Base-by-base conservation (phyloP, 371 early-diverging fungal species). In the Mycotypha africana region DNA sequence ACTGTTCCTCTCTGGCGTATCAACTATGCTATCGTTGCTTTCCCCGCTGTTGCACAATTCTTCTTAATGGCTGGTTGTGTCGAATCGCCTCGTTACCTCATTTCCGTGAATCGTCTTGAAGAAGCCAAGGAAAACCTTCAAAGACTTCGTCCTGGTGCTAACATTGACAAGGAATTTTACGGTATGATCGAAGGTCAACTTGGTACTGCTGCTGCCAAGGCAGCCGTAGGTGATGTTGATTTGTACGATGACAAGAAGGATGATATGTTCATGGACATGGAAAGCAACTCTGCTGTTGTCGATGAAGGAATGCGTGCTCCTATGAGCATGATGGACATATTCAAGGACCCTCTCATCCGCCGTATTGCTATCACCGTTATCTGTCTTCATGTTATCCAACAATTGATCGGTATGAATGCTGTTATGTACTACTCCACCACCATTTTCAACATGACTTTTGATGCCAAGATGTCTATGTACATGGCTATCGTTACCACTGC, bases 371-470 rank as follows among this genome's bases (percentile, higher is more conserved):
- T 66, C 2, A 66, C 65, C 20, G 70, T 71, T 19, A 17, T 78
- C 10, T 16, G 50, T 6, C 47, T 82, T 16, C 78, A 79, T 36
- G 58, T 65, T 4, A 50, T 60, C 14, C 94, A 93, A 55, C 93
- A 94, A 58, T 68, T 89, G 9, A 79, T 84, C 24, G 93, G 92
- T 26, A 89, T 96, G 73, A 92, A 92, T 53, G 91, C 84, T 45
- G 78, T 90, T 51, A 71, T 85, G 56, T 79, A 85, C 53, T 93
- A 87, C 60, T 91, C 91, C 6, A 84, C 88, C 2, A 66, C 82
- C 75, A 50, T 83, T 67, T 39, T 78, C 68, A 22, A 74, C 64
- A 45, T 77, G 37, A 42, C 67, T 2, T 64, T 64, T 39, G 49
- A 63, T 61, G 60, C 14, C 38, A 56, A 48, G 51, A 76, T 62